Evolutionary conservation across 306 rosid species (phyloP), one percentile per base, ranked within the genome.

Genomic region (Castanea crenata): DNA sequence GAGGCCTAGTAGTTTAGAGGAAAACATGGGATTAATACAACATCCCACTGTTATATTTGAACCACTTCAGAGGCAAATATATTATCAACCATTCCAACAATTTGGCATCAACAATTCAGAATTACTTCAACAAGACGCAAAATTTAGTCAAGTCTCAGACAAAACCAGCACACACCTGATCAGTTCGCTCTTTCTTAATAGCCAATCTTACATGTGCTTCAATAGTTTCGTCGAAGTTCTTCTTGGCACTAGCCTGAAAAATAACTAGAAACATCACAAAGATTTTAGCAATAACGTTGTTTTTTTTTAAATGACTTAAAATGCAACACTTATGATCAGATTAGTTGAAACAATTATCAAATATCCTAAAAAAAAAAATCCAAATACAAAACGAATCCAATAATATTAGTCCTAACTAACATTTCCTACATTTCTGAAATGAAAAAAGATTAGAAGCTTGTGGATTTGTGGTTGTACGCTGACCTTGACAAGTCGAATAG

Each of bases 121-220:
- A 49, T 34, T 18, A 74, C 65, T 8, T 41, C 59, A 9, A 19
- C 71, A 57, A 58, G 71, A 61, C 35, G 59, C 34, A 46, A 49
- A 70, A 14, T 75, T 79, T 52, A 71, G 54, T 12, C 54, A 49
- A 49, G 54, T 49, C 79, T 38, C 34, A 70, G 59, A 74, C 25
- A 76, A 76, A 76, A 76, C 52, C 65, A 69, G 46, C 58, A 46
- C 35, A 74, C 88, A 95, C 99, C 97, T 81, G 69, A 58, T 88
- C 91, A 41, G 92, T 90, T 83, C 94, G 88, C 93, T 94, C 90
- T 25, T 97, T 87, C 72, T 91, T 95, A 67, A 93, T 88, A 46
- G 96, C 97, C 96, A 95, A 76, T 83, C 87, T 86, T 31, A 91
- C 85, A 78, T 95, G 99, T 49, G 92, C 98, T 90, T 95, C 99